Evolutionary conservation across 2,329 filamentous ascomycete genomes (phyloP).

Genomic region (Aureobasidium lini): DNA sequence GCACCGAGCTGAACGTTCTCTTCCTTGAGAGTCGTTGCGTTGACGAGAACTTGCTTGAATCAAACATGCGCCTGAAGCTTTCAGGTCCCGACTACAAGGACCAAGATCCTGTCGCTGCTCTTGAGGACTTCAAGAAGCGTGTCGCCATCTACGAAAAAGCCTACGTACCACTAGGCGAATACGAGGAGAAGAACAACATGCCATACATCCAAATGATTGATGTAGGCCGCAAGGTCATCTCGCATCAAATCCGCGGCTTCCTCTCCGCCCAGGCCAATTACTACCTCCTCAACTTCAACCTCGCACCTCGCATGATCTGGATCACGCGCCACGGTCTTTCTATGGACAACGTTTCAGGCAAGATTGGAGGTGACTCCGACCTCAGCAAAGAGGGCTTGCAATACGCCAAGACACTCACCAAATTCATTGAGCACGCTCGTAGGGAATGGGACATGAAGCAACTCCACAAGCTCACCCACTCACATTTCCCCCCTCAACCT

Average conservation of each 20-base stretch:
- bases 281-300: constrained; percentile 93
- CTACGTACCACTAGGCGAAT: constrained; percentile 82
- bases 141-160: constrained; percentile 90
- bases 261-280: constrained; percentile 86
- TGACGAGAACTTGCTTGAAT: constrained; percentile 75
- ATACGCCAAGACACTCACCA: constrained; percentile 72
- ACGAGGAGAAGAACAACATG: constrained; percentile 83
- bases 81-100: constrained; percentile 93
- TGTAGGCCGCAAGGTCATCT: constrained; percentile 87
- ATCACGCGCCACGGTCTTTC: constrained; percentile 94
- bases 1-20: constrained; percentile 76
- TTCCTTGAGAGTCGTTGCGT: constrained; percentile 94
- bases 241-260: constrained; percentile 85
- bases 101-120: constrained; percentile 77
- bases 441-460: constrained; percentile 77
- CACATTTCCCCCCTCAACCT: constrained; percentile 79
- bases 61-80: constrained; percentile 94
- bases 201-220: constrained; percentile 98
- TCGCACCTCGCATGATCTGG: constrained; percentile 94
- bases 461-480: constrained; percentile 65
- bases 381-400: constrained; percentile 71
- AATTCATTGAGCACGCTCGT: constrained; percentile 75
- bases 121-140: constrained; percentile 86
- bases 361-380: constrained; percentile 83
- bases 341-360: constrained; percentile 75